These are phyloP conservation scores for Phytophthora sp. DNA, from an alignment of 352 stramenopile genomes.

Conservation along the genomic window DNA sequence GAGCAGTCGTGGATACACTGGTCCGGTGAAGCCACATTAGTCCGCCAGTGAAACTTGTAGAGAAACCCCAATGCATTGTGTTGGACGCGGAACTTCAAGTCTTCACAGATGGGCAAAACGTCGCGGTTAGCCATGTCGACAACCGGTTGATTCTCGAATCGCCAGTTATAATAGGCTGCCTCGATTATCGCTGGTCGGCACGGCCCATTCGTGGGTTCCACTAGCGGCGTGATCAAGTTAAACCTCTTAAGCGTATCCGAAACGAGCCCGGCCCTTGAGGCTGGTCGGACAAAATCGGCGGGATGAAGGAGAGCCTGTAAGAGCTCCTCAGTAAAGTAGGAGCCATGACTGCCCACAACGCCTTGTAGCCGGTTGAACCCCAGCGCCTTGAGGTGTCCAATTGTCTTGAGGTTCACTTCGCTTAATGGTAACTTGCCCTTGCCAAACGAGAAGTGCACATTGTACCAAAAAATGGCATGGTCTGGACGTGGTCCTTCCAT, in stretches of 20 bases:
- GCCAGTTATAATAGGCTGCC: background rate
- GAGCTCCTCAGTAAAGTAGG: background rate
- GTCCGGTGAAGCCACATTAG: background rate
- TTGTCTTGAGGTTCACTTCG: no score
- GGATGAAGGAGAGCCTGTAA: background rate
- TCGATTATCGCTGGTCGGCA: background rate
- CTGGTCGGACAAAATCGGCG: background rate
- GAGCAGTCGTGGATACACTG: conserved; percentile 4
- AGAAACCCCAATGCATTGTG: no score
- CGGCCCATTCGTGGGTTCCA: background rate
- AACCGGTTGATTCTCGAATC: background rate
- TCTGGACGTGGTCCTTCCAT: no score
- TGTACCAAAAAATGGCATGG: no score
- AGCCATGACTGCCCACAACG: background rate
- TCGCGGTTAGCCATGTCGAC: no score
- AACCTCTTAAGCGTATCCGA: no score
- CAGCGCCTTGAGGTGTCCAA: background rate
- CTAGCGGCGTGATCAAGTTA: no score
- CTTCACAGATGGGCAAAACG: no score
- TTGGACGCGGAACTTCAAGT: no score
- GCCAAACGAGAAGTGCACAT: no score
- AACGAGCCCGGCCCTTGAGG: background rate
- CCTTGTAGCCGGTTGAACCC: conserved; percentile 1
- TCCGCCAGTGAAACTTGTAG: no score
- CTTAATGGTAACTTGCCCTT: no score